Percentiles rank a stretch among this genome's conserved stretches.
phyloP scores from a whole-genome alignment of 768 basidiomycete genomes.

The Lactarius indigo region DNA sequence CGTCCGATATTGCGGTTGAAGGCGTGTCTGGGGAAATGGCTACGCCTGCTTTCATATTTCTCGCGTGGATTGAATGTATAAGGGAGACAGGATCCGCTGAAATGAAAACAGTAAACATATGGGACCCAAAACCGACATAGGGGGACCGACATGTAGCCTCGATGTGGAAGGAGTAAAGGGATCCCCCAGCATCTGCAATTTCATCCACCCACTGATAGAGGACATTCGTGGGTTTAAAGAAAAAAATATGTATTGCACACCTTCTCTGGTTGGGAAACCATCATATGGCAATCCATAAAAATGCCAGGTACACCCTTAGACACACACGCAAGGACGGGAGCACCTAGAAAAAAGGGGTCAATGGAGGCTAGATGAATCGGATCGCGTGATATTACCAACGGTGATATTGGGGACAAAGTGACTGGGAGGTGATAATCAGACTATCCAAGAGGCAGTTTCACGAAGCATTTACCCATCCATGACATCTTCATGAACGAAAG shows the following conservation, averaged over 20 bases:
- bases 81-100: constrained; percentile 70
- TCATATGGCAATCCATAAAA: constrained; percentile 99
- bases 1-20: constrained; percentile 81
- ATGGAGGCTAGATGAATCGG: constrained; percentile 13
- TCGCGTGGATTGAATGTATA: constrained; percentile 75
- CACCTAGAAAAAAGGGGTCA: constrained; percentile 46
- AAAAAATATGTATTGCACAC: constrained; percentile 37
- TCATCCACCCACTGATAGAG: constrained; percentile 85
- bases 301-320: constrained; percentile 86
- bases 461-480: constrained; percentile 82
- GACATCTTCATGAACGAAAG: constrained; percentile 57
- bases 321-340: constrained; percentile 83
- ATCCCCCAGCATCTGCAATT: constrained; percentile 92
- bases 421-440: constrained; percentile 39
- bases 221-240: background rate
- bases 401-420: constrained; percentile 99
- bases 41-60: constrained; percentile 90
- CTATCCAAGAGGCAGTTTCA: background rate
- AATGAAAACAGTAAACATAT: constrained; percentile 3
- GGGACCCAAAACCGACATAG: background rate
- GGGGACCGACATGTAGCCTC: constrained; percentile 80
- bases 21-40: constrained; percentile 97
- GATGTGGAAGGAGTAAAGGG: constrained; percentile 94
- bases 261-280: constrained; percentile 92
- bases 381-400: constrained; percentile 57